Conservation (phyloP, 2,329 filamentous ascomycete species). For the Colletotrichum sidae region DNA sequence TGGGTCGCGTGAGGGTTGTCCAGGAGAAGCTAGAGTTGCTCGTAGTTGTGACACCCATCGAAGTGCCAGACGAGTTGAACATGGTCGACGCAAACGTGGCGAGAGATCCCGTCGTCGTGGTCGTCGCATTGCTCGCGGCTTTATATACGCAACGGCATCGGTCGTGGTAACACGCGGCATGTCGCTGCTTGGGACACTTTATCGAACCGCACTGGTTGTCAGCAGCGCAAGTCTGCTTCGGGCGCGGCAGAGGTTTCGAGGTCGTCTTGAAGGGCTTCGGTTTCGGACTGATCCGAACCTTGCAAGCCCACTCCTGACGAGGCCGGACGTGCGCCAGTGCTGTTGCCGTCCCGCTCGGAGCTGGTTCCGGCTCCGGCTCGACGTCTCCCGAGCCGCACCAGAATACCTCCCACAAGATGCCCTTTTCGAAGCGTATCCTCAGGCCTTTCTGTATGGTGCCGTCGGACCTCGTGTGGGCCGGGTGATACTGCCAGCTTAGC, state of each 20-base stretch:
- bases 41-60: no score
- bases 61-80: no score
- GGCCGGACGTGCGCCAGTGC: no score
- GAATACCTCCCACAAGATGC: constrained; percentile 44
- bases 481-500: constrained; percentile 34
- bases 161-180: constrained; percentile 4
- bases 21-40: no score
- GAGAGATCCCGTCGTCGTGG: no score
- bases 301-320: no score
- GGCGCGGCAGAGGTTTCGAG: not conserved
- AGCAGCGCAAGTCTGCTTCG: constrained; percentile 6
- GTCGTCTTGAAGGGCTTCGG: not conserved
- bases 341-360: no score
- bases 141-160: constrained; percentile 6
- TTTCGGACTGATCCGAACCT: no score
- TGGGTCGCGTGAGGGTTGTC: no score
- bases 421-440: constrained; percentile 27
- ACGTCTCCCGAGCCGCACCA: constrained; percentile 33
- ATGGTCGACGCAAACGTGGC: no score
- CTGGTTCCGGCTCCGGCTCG: no score
- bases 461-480: constrained; percentile 1
- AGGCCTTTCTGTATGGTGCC: constrained; percentile 9
- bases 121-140: no score
- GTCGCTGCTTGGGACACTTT: not conserved
- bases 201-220: constrained; percentile 11